Percentiles rank a stretch among this genome's conserved stretches.
Evolutionary conservation across 768 basidiomycete genomes (phyloP).

Genomic region (Omphalotus guepiniiformis): DNA sequence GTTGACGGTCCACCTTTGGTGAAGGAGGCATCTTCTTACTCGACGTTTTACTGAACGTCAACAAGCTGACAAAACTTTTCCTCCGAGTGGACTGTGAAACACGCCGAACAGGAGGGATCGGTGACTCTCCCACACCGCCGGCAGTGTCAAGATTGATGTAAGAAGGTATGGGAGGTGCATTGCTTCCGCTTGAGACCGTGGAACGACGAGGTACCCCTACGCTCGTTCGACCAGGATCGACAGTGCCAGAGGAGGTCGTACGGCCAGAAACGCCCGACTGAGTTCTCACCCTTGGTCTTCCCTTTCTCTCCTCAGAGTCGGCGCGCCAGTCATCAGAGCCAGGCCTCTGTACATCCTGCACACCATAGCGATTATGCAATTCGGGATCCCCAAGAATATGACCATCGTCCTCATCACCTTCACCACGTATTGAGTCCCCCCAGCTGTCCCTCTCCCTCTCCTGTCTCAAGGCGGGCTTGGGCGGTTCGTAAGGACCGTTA

Average conservation of each 20-base stretch:
- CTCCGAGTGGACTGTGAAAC: slow-evolving; percentile 23
- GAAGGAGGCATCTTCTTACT: slow-evolving; percentile 20
- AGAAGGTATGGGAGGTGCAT: slow-evolving; percentile 31
- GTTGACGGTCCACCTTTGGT: slow-evolving; percentile 14
- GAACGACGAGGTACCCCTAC: slow-evolving; percentile 25
- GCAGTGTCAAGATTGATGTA: slow-evolving; percentile 42
- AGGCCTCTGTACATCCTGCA: slow-evolving; percentile 12
- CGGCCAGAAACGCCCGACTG: slow-evolving; percentile 40
- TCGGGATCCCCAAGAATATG: slow-evolving; percentile 23
- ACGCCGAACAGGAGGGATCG: slow-evolving; percentile 34
- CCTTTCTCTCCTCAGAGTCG: slow-evolving; percentile 16
- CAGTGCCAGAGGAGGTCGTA: slow-evolving; percentile 33
- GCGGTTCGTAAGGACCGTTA: slow-evolving; percentile 56
- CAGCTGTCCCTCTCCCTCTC: slow-evolving; percentile 36
- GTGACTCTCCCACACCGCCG: slow-evolving; percentile 68
- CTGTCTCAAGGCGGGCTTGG: slow-evolving; percentile 22
- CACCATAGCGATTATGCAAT: slow-evolving; percentile 25
- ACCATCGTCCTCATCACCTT: slow-evolving; percentile 23
- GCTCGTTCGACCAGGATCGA: slow-evolving; percentile 32
- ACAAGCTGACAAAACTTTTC: slow-evolving; percentile 53
- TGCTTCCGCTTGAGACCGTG: slow-evolving; percentile 15
- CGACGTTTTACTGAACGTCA: slow-evolving; percentile 40
- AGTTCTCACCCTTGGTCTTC: slow-evolving; percentile 28
- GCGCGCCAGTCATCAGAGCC: slow-evolving; percentile 11
- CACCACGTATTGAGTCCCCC: slow-evolving; percentile 30